Base-by-base conservation (phyloP, 2,329 filamentous ascomycete genomes). In the Exserohilum rostratum region DNA sequence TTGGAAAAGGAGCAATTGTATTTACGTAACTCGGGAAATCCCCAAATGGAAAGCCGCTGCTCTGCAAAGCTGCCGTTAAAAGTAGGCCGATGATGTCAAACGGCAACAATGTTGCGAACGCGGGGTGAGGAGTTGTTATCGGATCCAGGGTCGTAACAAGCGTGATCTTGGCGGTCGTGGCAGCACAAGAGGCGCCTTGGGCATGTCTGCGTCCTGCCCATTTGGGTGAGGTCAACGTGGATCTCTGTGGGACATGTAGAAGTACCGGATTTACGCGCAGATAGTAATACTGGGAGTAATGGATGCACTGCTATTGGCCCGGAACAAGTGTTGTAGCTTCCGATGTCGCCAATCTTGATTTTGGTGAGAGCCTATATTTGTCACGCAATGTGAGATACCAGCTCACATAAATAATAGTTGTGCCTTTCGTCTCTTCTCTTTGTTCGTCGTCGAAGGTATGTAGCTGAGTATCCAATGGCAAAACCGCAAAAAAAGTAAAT, bases 91-190 rank as follows among this genome's bases (percentile, higher is more conserved):
- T 51, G 47, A 51, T 51, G 52, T 46, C 34, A 55, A 35, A 25
- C 11, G 39, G 31, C 27, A 40, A 15, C 44, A 40, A 20, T 29
- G 52, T 27, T 45, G 40, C 38, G 34, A 55, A 35, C 39, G 52
- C 47, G 52, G 52, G 52, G 52, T 40, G 29, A 15, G 13, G 34
- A 42, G 40, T 47, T 51, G 40, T 46, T 55, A 50, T 51, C 47
- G 34, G 27, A 33, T 17, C 13, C 20, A 44, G 17, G 22, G 17
- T 30, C n/a, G 31, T 43, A 48, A 52, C 55, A 52, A 58, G 53
- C 29, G 52, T 47, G 12, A 20, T 40, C 56, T 59, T 59, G 53
- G 56, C 56, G 50, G 53, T 30, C 56, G 50, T 55, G 56, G 56
- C 48, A 46, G 39, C 53, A 53, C 34, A 22, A 33, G 45, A 56